These are phyloP conservation scores for Phytophthora melonis DNA, from an alignment of 352 stramenopile genomes.

Conservation along the genomic window DNA sequence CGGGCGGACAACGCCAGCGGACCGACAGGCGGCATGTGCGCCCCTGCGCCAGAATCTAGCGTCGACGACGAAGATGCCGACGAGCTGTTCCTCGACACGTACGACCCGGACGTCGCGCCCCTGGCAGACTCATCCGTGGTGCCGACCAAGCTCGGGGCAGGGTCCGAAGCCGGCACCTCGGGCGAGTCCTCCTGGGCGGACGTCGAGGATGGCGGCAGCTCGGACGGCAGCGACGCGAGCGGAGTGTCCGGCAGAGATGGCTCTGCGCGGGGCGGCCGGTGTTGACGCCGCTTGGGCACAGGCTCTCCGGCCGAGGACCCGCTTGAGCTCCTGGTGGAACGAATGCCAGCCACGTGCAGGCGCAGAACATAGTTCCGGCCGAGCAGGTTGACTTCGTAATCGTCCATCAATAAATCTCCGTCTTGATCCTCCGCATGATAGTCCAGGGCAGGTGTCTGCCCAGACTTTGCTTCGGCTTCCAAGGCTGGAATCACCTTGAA, in stretches of 20 bases:
- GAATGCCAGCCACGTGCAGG: background rate
- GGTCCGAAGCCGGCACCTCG: background rate
- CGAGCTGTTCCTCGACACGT: background rate
- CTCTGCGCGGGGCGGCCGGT: no score
- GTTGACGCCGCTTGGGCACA: background rate
- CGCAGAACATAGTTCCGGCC: background rate
- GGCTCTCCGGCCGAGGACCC: background rate
- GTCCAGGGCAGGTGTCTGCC: no score
- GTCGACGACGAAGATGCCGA: background rate
- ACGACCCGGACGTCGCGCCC: background rate
- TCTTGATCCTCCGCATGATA: no score
- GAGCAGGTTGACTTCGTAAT: background rate
- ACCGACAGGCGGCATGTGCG: background rate
- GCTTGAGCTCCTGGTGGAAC: background rate
- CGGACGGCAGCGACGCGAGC: no score
- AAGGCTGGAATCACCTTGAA: background rate
- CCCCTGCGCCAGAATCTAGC: background rate
- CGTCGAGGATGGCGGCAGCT: no score
- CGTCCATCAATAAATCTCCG: background rate
- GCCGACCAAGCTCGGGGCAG: background rate
- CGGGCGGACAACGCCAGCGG: no score
- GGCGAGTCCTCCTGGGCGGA: background rate
- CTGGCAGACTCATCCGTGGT: no score
- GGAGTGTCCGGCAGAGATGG: no score
- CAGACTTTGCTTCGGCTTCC: background rate